Base-by-base conservation (phyloP, 441 rosid genomes). In the Kokia cookei region DNA sequence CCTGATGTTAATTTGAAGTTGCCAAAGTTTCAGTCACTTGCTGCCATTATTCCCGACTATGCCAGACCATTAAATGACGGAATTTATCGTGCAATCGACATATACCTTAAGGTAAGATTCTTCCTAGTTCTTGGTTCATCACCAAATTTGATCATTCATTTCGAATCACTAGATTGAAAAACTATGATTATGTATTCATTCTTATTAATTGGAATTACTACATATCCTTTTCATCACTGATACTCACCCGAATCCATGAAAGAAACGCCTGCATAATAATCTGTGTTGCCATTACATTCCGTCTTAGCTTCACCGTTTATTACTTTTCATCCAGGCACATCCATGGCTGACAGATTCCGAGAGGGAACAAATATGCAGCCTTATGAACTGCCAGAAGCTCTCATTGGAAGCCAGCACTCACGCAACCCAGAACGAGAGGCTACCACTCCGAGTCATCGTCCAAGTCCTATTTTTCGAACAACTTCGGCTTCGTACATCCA, bases 401-500 rank as follows among this genome's bases (percentile, higher is more conserved):
- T 93, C 99, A 43, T 42, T 95, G 22, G 99, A 95, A 79, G 99
- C 93, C 66, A 87, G 93, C 85, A 89, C 97, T 17, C 99, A 95
- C 73, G 99, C 99, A 47, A 90, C 99, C 4, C 96, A 93, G 81
- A 95, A 95, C 62, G 99, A 93, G 81, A 89, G 97, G 83, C 87
- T 95, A 55, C 99, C 99, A 0, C 85, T 95, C 10, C 81, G 98
- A 68, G 91, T 93, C 51, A 85, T 93, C 4, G 96, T 94, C 73
- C 98, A 94, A 84, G 91, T 92, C 71, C 77, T 92, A 57, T 95
- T 93, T 93, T 91, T 89, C 51, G 99, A 95, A 80, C 99, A 95
- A 78, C 90, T 95, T 69, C 78, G 95, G 55, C 98, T 95, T 14
- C 84, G 97, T 2, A 91, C 93, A 65, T 93, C 96, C 2, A 65